These are phyloP conservation scores for Gymnopus androsaceus DNA, from an alignment of 1,284 basidiomycete species.

Conservation along the genomic window DNA sequence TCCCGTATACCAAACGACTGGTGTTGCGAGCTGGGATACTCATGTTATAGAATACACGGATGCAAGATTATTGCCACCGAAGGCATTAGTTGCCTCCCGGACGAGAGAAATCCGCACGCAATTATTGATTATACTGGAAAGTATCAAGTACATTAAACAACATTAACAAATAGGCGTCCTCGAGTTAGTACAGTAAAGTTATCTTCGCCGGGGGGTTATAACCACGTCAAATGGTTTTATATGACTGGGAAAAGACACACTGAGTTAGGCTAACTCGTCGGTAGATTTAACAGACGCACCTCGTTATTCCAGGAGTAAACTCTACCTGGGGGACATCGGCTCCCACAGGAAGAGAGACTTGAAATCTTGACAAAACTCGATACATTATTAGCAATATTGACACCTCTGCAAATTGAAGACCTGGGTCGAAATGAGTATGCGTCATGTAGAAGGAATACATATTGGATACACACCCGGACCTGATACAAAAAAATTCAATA, in stretches of 20 bases:
- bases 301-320: constrained; percentile 44
- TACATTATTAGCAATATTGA: constrained; percentile 42
- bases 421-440: constrained; percentile 21
- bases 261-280: neutral
- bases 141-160: too few relatives aligned
- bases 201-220: constrained; percentile 25
- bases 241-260: constrained; percentile 24
- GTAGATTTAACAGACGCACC: constrained; percentile 27
- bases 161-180: too few relatives aligned
- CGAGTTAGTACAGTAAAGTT: too few relatives aligned
- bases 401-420: constrained; percentile 43
- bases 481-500: too few relatives aligned
- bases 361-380: constrained; percentile 36
- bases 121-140: too few relatives aligned
- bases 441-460: neutral
- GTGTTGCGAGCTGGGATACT: too few relatives aligned
- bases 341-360: constrained; percentile 30
- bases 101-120: too few relatives aligned
- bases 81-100: too few relatives aligned
- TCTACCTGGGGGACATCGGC: constrained; percentile 26
- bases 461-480: too few relatives aligned
- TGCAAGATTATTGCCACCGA: too few relatives aligned
- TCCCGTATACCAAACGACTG: too few relatives aligned
- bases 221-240: constrained; percentile 29
- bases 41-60: too few relatives aligned